These are phyloP conservation scores for Nicotiana otophora DNA, from an alignment of 257 asterid species.

Conservation along the genomic window DNA sequence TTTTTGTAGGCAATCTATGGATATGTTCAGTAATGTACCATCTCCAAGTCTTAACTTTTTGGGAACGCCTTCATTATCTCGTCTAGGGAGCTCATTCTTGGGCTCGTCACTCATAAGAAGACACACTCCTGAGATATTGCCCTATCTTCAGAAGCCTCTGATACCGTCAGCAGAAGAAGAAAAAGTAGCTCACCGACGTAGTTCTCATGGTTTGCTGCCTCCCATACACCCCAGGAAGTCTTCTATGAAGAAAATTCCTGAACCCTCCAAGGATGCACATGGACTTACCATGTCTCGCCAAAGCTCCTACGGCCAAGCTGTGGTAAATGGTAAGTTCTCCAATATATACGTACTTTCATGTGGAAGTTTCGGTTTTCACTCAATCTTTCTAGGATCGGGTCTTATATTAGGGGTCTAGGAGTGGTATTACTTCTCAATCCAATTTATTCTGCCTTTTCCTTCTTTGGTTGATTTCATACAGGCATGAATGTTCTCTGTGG, in stretches of 20 bases:
- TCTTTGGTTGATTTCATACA: neutral
- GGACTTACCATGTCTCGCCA: conserved; percentile 49
- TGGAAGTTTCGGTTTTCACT: neutral
- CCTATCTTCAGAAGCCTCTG: conserved; percentile 69
- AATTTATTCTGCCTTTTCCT: too few relatives aligned
- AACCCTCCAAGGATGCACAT: conserved; percentile 47
- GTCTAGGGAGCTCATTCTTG: conserved; percentile 72
- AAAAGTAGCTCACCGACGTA: conserved; percentile 45
- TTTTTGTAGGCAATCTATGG: conserved; percentile 79
- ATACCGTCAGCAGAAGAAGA: conserved; percentile 43
- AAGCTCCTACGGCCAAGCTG: conserved; percentile 80
- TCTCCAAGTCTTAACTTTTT: conserved; percentile 82
- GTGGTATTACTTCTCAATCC: too few relatives aligned
- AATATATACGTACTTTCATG: neutral
- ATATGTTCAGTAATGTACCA: conserved; percentile 77
- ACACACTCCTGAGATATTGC: conserved; percentile 75
- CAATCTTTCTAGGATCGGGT: too few relatives aligned
- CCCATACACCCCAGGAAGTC: conserved; percentile 57
- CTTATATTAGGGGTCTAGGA: too few relatives aligned
- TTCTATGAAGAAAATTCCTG: conserved; percentile 38
- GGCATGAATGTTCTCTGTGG: conserved; percentile 62
- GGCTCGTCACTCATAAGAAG: conserved; percentile 61
- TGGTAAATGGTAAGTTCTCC: conserved; percentile 54
- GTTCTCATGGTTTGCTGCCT: conserved; percentile 58
- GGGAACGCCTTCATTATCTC: conserved; percentile 64